Base-by-base conservation (phyloP, 257 asterid species). In the Avicennia marina region DNA sequence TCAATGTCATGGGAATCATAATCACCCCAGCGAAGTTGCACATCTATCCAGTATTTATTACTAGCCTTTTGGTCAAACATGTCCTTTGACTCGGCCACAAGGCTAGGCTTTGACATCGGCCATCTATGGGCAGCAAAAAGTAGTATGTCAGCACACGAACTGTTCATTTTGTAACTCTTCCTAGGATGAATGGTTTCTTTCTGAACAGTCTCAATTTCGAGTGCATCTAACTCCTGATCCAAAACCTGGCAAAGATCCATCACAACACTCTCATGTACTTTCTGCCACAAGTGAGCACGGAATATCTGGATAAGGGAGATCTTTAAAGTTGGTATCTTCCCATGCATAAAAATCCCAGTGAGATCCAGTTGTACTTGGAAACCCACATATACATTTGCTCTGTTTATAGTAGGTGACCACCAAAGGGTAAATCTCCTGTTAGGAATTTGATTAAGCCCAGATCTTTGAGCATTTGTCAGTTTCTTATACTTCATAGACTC, bases 241-340 rank as follows among this genome's bases (percentile, higher is more conserved):
- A 93, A 71, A 75, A 89, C 99, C 82, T 93, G 99, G 87, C 99
- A 93, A 56, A 93, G 95, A 74, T 93, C 99, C 99, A 93, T 93
- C 57, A 93, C 99, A 55, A 93, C 99, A 74, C 97, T 93, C 82
- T 93, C 99, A 38, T 93, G 99, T 55, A 93, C 76, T 77, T 93
- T 93, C 81, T 89, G 99, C 99, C 99, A 89, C 83, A 93, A 86
- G 75, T 93, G 99, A 1, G 99, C 99, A 63, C 99, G 95, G 94
- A 93, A 93, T 68, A 93, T 93, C 84, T 89, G 99, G 48, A 93
- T 93, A 78, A 93, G 57, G 22, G 99, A 93, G 66, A 93, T 93
- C 82, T 89, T 93, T 5, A 93, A 82, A 26, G 99, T 93, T 38
- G 99, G 99, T 38, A 93, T 89, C 83, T 93, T 93, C 55, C 99